A percentile compares a stretch with the other conserved stretches of the same genome.
phyloP scores from a whole-genome alignment of 1,284 basidiomycete genomes.

The Veloboletus limbatus region DNA sequence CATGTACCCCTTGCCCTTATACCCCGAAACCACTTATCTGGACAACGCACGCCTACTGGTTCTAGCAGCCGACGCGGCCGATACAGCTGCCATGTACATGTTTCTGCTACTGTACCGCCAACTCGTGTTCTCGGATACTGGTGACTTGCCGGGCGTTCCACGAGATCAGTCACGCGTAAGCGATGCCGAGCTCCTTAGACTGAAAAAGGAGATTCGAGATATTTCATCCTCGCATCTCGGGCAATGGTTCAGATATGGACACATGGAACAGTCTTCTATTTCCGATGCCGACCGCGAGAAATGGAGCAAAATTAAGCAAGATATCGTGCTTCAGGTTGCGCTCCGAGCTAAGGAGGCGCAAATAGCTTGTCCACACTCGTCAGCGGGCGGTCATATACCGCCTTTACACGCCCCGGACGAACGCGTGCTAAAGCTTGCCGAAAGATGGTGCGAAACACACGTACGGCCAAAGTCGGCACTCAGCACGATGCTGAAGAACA shows the following conservation, averaged over 20 bases:
- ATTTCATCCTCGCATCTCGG: slow-evolving; percentile 64
- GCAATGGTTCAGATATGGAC: slow-evolving; percentile 46
- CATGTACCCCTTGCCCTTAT: slow-evolving; percentile 41
- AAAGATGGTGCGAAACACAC: slow-evolving; percentile 62
- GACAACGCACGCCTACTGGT: slow-evolving; percentile 73
- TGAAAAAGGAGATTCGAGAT: slow-evolving; percentile 77
- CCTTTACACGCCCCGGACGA: slow-evolving; percentile 44
- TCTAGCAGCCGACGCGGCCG: slow-evolving; percentile 71
- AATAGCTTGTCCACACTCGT: slow-evolving; percentile 10
- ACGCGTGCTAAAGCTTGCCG: slow-evolving; percentile 52
- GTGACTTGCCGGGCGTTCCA: slow-evolving; percentile 19
- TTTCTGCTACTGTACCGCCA: slow-evolving; percentile 80
- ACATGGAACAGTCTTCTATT: slow-evolving; percentile 21
- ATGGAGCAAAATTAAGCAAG: slow-evolving; percentile 51
- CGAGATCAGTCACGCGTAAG: slow-evolving; percentile 37
- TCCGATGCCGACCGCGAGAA: slow-evolving; percentile 41
- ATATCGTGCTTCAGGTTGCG: slow-evolving; percentile 65
- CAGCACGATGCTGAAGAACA: slow-evolving; percentile 55
- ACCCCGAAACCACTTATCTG: slow-evolving; percentile 84
- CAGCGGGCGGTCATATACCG: slow-evolving; percentile 11
- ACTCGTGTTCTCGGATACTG: slow-evolving; percentile 49
- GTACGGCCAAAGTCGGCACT: slow-evolving; percentile 55
- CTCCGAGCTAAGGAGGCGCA: slow-evolving; percentile 53
- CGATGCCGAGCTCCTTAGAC: slow-evolving; percentile 50
- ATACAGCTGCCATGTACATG: slow-evolving; percentile 77